A percentile compares a stretch with the other conserved stretches of the same genome.
These are phyloP conservation scores for Periconia sp. DNA, from an alignment of 2,329 filamentous ascomycete genomes.

Conservation along the genomic window DNA sequence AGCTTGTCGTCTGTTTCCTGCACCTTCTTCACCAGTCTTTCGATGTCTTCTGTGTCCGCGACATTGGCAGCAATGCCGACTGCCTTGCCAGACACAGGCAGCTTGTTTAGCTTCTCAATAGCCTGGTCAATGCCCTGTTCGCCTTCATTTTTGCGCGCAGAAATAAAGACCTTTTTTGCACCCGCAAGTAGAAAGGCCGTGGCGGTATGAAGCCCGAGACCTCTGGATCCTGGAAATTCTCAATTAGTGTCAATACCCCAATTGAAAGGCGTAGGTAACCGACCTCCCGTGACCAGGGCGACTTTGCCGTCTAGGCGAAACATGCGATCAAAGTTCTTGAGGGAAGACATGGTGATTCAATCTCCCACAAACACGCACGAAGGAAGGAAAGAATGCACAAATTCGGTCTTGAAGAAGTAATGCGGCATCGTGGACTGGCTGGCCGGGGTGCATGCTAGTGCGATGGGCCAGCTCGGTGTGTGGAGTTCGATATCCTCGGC, in stretches of 20 bases:
- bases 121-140: conserved; percentile 47
- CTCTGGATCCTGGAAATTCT: conserved; percentile 46
- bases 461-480: conserved; percentile 25
- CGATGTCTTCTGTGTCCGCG: conserved; percentile 44
- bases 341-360: conserved; percentile 34
- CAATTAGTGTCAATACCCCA: conserved; percentile 4
- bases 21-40: conserved; percentile 38
- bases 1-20: conserved; percentile 37
- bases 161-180: conserved; percentile 47
- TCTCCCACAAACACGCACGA: conserved; percentile 1
- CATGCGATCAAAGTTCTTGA: conserved; percentile 40
- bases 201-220: conserved; percentile 47
- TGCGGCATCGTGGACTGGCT: conserved; percentile 18
- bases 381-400: background rate
- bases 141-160: conserved; percentile 46
- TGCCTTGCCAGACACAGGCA: conserved; percentile 41
- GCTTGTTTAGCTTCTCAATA: conserved; percentile 45
- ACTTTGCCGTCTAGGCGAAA: conserved; percentile 47
- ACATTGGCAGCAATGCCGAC: conserved; percentile 47
- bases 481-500: conserved; percentile 37
- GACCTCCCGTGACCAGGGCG: conserved; percentile 45
- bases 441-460: conserved; percentile 14
- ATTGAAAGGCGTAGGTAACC: conserved; percentile 1
- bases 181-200: conserved; percentile 49
- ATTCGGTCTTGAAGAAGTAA: background rate